These are phyloP conservation scores for Chlamydomonas incerta DNA, from an alignment of 139 green algal species.

Conservation along the genomic window DNA sequence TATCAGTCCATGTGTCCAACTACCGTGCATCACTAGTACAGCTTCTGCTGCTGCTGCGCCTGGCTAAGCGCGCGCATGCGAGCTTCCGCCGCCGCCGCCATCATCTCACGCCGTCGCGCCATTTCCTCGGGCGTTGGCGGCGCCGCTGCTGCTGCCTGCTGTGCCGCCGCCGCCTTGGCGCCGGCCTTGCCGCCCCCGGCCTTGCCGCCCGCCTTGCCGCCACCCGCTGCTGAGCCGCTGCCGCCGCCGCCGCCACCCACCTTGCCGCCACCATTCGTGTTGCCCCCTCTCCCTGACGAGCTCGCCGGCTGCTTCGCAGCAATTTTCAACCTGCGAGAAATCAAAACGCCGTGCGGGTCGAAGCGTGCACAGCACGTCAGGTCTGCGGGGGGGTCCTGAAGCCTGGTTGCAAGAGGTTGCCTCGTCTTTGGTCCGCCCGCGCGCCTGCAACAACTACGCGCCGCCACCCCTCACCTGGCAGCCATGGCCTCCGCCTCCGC, in stretches of 20 bases:
- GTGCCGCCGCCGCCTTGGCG: constrained; percentile 7
- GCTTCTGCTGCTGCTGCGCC: constrained; percentile 56
- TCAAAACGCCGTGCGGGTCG: too few relatives aligned
- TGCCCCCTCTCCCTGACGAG: neutral
- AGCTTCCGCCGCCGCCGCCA: constrained; percentile 85
- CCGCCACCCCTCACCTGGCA: constrained; percentile 26
- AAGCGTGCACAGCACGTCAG: too few relatives aligned
- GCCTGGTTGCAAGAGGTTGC: too few relatives aligned
- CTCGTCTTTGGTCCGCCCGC: too few relatives aligned
- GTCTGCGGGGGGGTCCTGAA: too few relatives aligned
- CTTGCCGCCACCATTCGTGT: constrained; percentile 1
- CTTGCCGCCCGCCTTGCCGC: constrained; percentile 13
- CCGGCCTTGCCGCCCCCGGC: neutral
- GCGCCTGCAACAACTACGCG: too few relatives aligned
- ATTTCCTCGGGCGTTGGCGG: constrained; percentile 62
- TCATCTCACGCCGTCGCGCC: constrained; percentile 62
- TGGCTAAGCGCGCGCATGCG: constrained; percentile 73
- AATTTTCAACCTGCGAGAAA: neutral
- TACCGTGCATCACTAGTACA: constrained; percentile 41
- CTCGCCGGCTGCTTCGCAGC: neutral
- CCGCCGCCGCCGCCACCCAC: constrained; percentile 33
- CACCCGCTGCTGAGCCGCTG: constrained; percentile 12
- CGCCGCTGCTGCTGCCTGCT: constrained; percentile 16
- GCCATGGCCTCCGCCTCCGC: constrained; percentile 65
- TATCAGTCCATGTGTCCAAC: too few relatives aligned